phyloP scores from a whole-genome alignment of 371 early-diverging fungal species.

The Entomophthora muscae region DNA sequence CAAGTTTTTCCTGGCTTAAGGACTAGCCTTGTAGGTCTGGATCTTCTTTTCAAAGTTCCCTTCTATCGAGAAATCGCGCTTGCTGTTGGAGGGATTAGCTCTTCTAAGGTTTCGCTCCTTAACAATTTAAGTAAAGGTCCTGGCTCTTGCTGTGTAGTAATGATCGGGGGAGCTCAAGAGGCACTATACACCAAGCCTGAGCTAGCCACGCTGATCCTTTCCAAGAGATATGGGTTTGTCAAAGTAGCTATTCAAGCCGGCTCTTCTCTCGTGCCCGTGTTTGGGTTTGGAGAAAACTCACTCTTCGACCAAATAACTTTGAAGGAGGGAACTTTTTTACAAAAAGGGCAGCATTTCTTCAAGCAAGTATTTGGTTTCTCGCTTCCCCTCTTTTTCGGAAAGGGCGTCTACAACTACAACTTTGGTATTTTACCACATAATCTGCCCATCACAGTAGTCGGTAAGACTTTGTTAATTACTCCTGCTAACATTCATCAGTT shows the following conservation, averaged over 20 bases:
- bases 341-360: slow-evolving; percentile 35
- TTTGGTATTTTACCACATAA: slow-evolving; percentile 37
- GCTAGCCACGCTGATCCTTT: slow-evolving; percentile 35
- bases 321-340: slow-evolving; percentile 24
- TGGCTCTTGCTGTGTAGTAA: slow-evolving; percentile 52
- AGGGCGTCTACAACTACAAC: slow-evolving; percentile 46
- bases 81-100: slow-evolving; percentile 46
- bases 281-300: slow-evolving; percentile 71
- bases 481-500: slow-evolving; percentile 18
- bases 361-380: slow-evolving; percentile 44
- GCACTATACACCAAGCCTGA: slow-evolving; percentile 44
- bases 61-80: slow-evolving; percentile 51
- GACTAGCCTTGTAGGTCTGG: slow-evolving; percentile 34
- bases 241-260: slow-evolving; percentile 46
- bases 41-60: slow-evolving; percentile 38
- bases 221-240: slow-evolving; percentile 57
- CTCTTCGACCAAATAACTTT: slow-evolving; percentile 43
- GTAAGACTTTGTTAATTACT: slow-evolving; percentile 17
- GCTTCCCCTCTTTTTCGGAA: slow-evolving; percentile 49
- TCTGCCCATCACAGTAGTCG: slow-evolving; percentile 28
- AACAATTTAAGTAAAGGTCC: slow-evolving; percentile 44
- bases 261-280: slow-evolving; percentile 48
- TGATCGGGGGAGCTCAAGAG: slow-evolving; percentile 61
- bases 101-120: slow-evolving; percentile 50
- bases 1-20: slow-evolving; percentile 42